phyloP scores from a whole-genome alignment of 106 monocot species.

The Chionographis japonica region DNA sequence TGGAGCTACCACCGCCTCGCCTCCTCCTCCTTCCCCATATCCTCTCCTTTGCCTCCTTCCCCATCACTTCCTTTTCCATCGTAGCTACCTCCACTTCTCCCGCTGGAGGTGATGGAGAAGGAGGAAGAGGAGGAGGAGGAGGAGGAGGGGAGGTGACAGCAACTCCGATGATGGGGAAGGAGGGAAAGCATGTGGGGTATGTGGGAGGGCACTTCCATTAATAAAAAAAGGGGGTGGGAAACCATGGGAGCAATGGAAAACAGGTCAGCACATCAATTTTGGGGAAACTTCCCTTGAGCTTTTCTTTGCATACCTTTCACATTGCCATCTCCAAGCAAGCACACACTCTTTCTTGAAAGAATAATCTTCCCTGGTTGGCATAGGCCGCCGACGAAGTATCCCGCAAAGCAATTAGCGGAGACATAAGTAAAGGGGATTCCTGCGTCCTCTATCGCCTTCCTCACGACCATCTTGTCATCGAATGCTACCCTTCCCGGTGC shows the following conservation, averaged over 20 bases:
- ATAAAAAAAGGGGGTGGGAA: too few relatives aligned
- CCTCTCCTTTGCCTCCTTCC: too few relatives aligned
- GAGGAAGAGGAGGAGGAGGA: too few relatives aligned
- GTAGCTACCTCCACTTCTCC: too few relatives aligned
- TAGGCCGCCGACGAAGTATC: conserved; percentile 56
- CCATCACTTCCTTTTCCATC: too few relatives aligned
- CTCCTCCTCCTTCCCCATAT: too few relatives aligned
- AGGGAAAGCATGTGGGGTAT: too few relatives aligned
- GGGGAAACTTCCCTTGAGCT: neutral
- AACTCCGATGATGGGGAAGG: too few relatives aligned
- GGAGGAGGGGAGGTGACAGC: too few relatives aligned
- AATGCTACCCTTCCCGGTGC: conserved; percentile 40
- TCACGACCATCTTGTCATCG: conserved; percentile 57
- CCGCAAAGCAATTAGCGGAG: conserved; percentile 52
- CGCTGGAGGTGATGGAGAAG: too few relatives aligned
- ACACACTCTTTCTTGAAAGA: conserved; percentile 34
- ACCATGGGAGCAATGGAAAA: neutral
- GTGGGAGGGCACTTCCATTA: too few relatives aligned
- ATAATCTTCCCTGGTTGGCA: conserved; percentile 35
- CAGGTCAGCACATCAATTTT: neutral
- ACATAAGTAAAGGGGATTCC: conserved; percentile 51
- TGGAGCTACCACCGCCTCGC: too few relatives aligned
- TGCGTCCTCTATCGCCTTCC: conserved; percentile 45
- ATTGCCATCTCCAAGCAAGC: conserved; percentile 36
- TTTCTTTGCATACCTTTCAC: conserved; percentile 27